Evolutionary conservation across 441 rosid species (phyloP).

Genomic region (Viola pubescens): DNA sequence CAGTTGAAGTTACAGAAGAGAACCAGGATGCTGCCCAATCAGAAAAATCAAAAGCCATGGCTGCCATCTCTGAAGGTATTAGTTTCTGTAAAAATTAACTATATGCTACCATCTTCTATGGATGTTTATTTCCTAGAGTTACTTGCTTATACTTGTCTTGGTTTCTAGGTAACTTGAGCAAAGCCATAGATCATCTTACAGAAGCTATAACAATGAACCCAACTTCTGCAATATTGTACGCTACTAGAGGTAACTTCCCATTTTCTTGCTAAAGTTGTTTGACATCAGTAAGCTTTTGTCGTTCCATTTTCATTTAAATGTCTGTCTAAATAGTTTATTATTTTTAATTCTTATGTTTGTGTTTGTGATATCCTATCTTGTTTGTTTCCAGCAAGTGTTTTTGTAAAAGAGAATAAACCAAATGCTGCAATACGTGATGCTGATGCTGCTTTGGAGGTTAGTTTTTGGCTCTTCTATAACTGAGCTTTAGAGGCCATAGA

Average conservation of each 20-base stretch:
- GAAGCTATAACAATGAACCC: slow-evolving; percentile 76
- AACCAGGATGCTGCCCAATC: slow-evolving; percentile 64
- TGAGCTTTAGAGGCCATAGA: slow-evolving; percentile 1
- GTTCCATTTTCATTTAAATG: slow-evolving; percentile 20
- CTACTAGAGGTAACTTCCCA: slow-evolving; percentile 51
- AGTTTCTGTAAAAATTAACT: slow-evolving; percentile 13
- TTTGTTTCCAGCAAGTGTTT: slow-evolving; percentile 59
- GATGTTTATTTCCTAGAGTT: neutral
- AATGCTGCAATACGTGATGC: slow-evolving; percentile 94
- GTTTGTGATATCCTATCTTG: neutral
- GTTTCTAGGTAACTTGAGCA: slow-evolving; percentile 57
- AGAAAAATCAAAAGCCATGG: slow-evolving; percentile 70
- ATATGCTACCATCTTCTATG: neutral
- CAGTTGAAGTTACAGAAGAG: slow-evolving; percentile 70
- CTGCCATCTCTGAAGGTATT: slow-evolving; percentile 66
- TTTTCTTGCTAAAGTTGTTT: neutral
- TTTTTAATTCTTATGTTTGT: neutral
- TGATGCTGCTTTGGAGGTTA: slow-evolving; percentile 74
- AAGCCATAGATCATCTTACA: slow-evolving; percentile 70
- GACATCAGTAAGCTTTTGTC: neutral
- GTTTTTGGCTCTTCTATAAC: slow-evolving; percentile 1
- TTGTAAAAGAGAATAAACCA: slow-evolving; percentile 81
- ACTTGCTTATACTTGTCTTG: neutral
- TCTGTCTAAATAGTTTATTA: slow-evolving; percentile 8
- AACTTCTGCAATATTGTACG: slow-evolving; percentile 80